Conservation (phyloP, 441 rosid species). For the Biscutella laevigata region DNA sequence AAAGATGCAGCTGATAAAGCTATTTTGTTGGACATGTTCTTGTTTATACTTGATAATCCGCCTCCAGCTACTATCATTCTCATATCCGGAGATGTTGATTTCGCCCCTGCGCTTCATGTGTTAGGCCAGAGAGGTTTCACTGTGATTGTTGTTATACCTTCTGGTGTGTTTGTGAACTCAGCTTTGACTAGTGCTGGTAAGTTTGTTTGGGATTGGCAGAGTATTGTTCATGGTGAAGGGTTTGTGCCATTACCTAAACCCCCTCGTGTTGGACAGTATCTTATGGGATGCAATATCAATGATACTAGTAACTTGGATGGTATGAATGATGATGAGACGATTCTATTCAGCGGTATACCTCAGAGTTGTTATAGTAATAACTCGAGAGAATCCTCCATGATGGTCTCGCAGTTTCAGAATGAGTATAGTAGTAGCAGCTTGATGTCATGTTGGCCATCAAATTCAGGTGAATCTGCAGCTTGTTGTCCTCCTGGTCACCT, state of each 20-base stretch:
- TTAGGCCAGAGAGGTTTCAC: constrained; percentile 89
- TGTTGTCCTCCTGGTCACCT: constrained; percentile 40
- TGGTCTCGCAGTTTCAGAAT: constrained; percentile 42
- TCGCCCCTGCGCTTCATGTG: constrained; percentile 88
- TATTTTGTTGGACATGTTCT: constrained; percentile 87
- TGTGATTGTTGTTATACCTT: constrained; percentile 79
- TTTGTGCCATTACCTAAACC: constrained; percentile 49
- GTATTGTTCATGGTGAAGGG: constrained; percentile 96
- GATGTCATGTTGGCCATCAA: constrained; percentile 40
- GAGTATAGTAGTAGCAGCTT: constrained; percentile 34
- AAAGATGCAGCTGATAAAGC: constrained; percentile 98
- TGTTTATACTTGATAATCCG: constrained; percentile 81
- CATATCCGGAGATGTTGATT: constrained; percentile 94
- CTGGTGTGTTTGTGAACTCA: constrained; percentile 70
- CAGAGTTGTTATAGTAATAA: constrained; percentile 42
- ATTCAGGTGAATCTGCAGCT: constrained; percentile 40
- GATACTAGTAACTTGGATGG: constrained; percentile 35
- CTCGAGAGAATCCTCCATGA: constrained; percentile 43
- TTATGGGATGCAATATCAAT: constrained; percentile 40
- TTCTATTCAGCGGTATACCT: constrained; percentile 62
- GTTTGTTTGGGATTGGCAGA: constrained; percentile 98
- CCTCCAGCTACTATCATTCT: constrained; percentile 83
- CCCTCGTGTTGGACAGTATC: constrained; percentile 33
- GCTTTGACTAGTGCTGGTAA: constrained; percentile 84
- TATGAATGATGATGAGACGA: constrained; percentile 68